Evolutionary conservation across 331 rosid species (phyloP), one percentile per base, ranked within the genome.

Genomic region (Telfairia occidentalis): DNA sequence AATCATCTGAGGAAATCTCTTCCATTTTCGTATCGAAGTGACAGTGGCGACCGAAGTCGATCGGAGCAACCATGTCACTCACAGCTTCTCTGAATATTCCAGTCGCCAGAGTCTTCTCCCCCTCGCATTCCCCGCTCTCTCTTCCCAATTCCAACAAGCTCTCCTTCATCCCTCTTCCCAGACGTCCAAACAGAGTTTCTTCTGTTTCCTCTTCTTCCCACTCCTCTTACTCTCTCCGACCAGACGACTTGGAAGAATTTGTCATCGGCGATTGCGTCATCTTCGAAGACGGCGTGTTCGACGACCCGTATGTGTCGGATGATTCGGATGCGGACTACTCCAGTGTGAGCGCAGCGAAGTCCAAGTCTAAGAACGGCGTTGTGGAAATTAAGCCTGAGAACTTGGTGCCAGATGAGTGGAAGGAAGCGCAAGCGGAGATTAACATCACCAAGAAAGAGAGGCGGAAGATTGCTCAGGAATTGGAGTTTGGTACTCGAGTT

Each of bases 211-310:
- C 78, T 4, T 74, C 89, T 42, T 59, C 82, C 34, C 74, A 76
- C 21, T 76, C 81, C 26, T 79, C 86, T 58, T 37, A 54, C 77
- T 70, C 76, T 12, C 6, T 60, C 13, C 73, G 64, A 7, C 58
- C 76, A 1, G 73, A 81, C 13, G 77, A 82, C 38, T 15, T 58
- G 9, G 96, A 94, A 48, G 97, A 91, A 45, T 83, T 74, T 52
- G 89, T 90, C 37, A 83, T 91, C 40, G 98, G 97, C 32, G 97
- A 91, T 45, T 94, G 98, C 71, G 78, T 94, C 18, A 92, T 94
- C 48, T 91, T 91, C 80, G 96, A 91, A 46, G 98, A 94, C 7
- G 97, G 88, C 74, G 83, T 80, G 43, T 94, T 94, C 75, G 92
- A 90, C 34, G 94, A 89, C 79, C 88, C 89, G 3, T 32, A 24